A percentile compares a stretch with the other conserved stretches of the same genome.
phyloP scores from a whole-genome alignment of 2,329 filamentous ascomycete species.

The Beauveria scarabaeidicola region DNA sequence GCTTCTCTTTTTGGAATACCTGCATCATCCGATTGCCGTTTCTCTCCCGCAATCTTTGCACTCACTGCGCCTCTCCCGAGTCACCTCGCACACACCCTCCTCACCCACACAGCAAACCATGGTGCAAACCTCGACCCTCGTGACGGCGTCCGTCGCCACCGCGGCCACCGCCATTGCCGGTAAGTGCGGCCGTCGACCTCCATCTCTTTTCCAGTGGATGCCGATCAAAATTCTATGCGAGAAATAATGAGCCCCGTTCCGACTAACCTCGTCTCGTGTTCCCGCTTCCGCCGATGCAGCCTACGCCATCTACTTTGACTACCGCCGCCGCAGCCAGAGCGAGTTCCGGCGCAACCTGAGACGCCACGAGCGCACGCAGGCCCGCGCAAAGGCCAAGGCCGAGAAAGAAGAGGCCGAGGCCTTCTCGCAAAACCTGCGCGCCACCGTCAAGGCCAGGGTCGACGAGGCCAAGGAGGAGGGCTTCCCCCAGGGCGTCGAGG shows the following conservation, averaged over 20 bases:
- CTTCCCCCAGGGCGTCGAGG: slow-evolving; percentile 82
- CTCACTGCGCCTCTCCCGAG: background rate
- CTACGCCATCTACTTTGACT: slow-evolving; percentile 62
- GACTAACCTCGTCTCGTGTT: slow-evolving; percentile 4
- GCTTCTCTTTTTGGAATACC: background rate
- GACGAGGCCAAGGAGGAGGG: slow-evolving; percentile 82
- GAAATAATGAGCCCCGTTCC: background rate
- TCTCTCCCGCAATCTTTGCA: background rate
- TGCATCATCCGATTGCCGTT: background rate
- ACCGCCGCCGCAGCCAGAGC: slow-evolving; percentile 53
- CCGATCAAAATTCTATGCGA: background rate
- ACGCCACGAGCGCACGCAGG: slow-evolving; percentile 66
- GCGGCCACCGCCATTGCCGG: slow-evolving; percentile 51
- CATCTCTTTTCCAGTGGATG: background rate
- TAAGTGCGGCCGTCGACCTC: slow-evolving; percentile 28
- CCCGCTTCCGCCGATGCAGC: slow-evolving; percentile 28
- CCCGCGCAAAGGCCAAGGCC: slow-evolving; percentile 57
- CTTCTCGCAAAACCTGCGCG: slow-evolving; percentile 57
- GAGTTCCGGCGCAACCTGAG: slow-evolving; percentile 61
- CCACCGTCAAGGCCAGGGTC: slow-evolving; percentile 66
- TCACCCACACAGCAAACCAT: slow-evolving; percentile 20
- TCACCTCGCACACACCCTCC: slow-evolving; percentile 5
- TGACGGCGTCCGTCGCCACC: slow-evolving; percentile 54
- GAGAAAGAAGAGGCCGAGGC: slow-evolving; percentile 65
- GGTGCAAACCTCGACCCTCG: slow-evolving; percentile 45